Conservation (phyloP, 768 basidiomycete genomes). For the Amanita molliuscula region DNA sequence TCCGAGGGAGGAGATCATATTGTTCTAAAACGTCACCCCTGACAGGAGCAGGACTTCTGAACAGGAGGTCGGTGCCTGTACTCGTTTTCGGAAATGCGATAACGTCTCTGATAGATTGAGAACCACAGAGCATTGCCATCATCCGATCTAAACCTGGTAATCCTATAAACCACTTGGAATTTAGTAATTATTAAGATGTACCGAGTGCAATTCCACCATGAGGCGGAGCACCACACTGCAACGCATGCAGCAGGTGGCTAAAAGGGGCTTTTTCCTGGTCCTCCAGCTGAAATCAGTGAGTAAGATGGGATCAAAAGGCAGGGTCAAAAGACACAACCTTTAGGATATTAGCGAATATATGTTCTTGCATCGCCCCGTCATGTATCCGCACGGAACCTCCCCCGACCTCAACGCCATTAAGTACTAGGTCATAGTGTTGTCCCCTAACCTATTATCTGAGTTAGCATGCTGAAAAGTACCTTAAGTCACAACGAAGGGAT, state of each 20-base stretch:
- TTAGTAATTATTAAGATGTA: slow-evolving; percentile 17
- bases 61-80: slow-evolving; percentile 75
- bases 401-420: slow-evolving; percentile 91
- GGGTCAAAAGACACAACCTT: slow-evolving; percentile 40
- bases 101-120: slow-evolving; percentile 86
- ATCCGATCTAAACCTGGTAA: slow-evolving; percentile 80
- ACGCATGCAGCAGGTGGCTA: slow-evolving; percentile 75
- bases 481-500: background rate
- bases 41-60: slow-evolving; percentile 74
- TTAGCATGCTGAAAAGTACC: background rate
- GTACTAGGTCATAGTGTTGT: slow-evolving; percentile 92
- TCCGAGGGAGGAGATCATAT: slow-evolving; percentile 41
- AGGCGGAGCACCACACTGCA: slow-evolving; percentile 86
- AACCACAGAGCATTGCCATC: slow-evolving; percentile 82
- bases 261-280: slow-evolving; percentile 69
- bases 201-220: slow-evolving; percentile 94
- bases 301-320: background rate
- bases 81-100: slow-evolving; percentile 95
- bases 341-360: slow-evolving; percentile 66
- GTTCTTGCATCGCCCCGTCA: slow-evolving; percentile 78
- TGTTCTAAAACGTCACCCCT: slow-evolving; percentile 41
- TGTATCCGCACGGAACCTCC: slow-evolving; percentile 92
- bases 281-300: slow-evolving; percentile 40
- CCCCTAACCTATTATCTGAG: slow-evolving; percentile 58
- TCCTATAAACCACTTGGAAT: slow-evolving; percentile 6